A percentile compares a stretch with the other conserved stretches of the same genome.
These are phyloP conservation scores for Aspergillus pseudoterreus DNA, from an alignment of 2,329 filamentous ascomycete genomes.

Conservation along the genomic window DNA sequence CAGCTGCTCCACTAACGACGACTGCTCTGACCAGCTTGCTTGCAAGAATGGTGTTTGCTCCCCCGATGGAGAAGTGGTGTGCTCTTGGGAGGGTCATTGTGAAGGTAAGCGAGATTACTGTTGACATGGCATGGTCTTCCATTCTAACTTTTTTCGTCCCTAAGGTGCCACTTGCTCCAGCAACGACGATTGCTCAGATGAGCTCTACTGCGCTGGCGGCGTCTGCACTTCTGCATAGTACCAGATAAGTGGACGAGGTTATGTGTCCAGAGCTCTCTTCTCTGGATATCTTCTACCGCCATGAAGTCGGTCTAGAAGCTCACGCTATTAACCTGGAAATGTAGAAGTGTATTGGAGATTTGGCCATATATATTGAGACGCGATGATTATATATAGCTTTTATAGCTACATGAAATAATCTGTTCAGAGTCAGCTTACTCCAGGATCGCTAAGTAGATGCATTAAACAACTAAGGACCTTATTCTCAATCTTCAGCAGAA, in stretches of 20 bases:
- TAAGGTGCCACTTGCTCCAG: slow-evolving; percentile 11
- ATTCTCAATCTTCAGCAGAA: too few species aligned
- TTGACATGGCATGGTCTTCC: background rate
- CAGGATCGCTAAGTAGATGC: too few species aligned
- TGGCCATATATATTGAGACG: too few species aligned
- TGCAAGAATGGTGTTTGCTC: slow-evolving; percentile 12
- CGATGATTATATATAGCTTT: too few species aligned
- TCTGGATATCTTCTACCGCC: too few species aligned
- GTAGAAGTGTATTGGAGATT: too few species aligned
- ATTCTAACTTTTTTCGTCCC: background rate
- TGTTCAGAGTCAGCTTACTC: too few species aligned
- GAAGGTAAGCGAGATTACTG: background rate
- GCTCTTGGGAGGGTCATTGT: slow-evolving; percentile 13
- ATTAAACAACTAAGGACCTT: too few species aligned
- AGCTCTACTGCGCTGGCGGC: slow-evolving; percentile 9
- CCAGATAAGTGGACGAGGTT: background rate
- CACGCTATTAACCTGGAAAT: too few species aligned
- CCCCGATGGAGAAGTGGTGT: slow-evolving; percentile 1
- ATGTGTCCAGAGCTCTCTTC: too few species aligned
- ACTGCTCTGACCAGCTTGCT: slow-evolving; percentile 7
- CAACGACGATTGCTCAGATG: slow-evolving; percentile 14
- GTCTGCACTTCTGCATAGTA: background rate
- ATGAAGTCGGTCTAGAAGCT: too few species aligned
- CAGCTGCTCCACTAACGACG: background rate
- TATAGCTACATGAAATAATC: too few species aligned